phyloP scores from a whole-genome alignment of 2,329 filamentous ascomycete species.

The Cordyceps cicadae region DNA sequence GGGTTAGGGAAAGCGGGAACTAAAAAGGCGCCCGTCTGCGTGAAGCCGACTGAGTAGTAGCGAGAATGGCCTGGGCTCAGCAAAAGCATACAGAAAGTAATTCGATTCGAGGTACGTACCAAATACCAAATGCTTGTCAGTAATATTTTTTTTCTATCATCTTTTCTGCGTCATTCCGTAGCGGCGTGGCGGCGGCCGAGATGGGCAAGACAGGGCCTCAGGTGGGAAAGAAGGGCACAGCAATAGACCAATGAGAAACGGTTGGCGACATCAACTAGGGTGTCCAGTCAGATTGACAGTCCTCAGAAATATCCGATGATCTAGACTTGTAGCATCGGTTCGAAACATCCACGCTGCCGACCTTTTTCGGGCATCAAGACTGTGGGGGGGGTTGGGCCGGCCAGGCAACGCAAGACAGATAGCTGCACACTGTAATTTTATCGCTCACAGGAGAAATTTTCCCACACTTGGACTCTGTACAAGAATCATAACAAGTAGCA shows the following conservation, averaged over 20 bases:
- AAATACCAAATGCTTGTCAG: background rate
- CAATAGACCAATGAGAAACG: background rate
- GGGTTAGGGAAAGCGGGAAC: constrained; percentile 6
- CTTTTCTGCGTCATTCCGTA: background rate
- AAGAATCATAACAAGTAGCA: too few relatives aligned
- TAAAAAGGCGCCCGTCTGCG: constrained; percentile 9
- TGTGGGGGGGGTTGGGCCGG: background rate
- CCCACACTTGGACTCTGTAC: too few relatives aligned
- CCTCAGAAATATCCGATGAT: background rate
- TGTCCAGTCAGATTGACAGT: background rate
- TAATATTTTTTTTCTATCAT: background rate
- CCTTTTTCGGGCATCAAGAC: background rate
- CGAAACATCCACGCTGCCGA: background rate
- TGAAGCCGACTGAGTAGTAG: constrained; percentile 4
- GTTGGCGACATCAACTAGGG: background rate
- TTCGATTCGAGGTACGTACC: too few relatives aligned
- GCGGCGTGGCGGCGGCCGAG: constrained; percentile 7
- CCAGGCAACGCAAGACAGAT: too few relatives aligned
- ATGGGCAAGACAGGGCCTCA: constrained; percentile 10
- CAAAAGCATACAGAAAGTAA: background rate
- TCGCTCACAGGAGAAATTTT: too few relatives aligned
- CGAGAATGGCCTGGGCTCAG: background rate
- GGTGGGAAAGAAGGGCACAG: background rate
- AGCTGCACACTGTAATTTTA: too few relatives aligned
- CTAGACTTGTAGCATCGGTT: background rate